Percentiles rank a stretch among this genome's conserved stretches.
These are phyloP conservation scores for Eimeria acervulina DNA, from an alignment of 169 alveolate species.

Conservation along the genomic window DNA sequence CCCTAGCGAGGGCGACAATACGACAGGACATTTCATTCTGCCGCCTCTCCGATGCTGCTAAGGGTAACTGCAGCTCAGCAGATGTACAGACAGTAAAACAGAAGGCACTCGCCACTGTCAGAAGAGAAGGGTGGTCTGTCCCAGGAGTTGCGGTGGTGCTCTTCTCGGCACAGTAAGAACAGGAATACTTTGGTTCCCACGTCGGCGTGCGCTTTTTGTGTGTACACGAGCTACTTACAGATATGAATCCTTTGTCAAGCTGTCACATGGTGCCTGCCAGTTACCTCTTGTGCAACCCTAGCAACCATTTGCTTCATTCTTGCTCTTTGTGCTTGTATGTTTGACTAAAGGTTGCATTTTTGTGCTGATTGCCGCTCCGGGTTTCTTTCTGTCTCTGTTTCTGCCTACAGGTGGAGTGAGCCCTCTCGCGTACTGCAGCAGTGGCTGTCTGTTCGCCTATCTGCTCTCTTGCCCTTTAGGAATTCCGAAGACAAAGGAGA, in stretches of 20 bases:
- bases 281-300: no score
- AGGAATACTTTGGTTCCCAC: neutral
- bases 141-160: slow-evolving; percentile 39
- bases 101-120: slow-evolving; percentile 6
- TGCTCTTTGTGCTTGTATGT: neutral
- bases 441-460: slow-evolving; percentile 45
- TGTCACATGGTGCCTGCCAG: neutral
- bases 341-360: neutral
- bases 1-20: slow-evolving; percentile 25
- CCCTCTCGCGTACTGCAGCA: slow-evolving; percentile 42
- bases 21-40: slow-evolving; percentile 16
- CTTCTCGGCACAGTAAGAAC: slow-evolving; percentile 41
- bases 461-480: neutral
- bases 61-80: slow-evolving; percentile 37
- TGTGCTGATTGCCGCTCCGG: neutral
- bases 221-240: neutral
- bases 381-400: neutral
- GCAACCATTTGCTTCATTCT: neutral
- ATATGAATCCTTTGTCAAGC: no score
- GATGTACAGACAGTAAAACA: neutral
- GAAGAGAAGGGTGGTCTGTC: neutral
- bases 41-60: slow-evolving; percentile 25
- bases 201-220: neutral
- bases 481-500: neutral
- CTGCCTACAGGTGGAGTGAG: slow-evolving; percentile 42